Evolutionary conservation across 2,329 filamentous ascomycete genomes (phyloP).

Genomic region (Colletotrichum caudatum): DNA sequence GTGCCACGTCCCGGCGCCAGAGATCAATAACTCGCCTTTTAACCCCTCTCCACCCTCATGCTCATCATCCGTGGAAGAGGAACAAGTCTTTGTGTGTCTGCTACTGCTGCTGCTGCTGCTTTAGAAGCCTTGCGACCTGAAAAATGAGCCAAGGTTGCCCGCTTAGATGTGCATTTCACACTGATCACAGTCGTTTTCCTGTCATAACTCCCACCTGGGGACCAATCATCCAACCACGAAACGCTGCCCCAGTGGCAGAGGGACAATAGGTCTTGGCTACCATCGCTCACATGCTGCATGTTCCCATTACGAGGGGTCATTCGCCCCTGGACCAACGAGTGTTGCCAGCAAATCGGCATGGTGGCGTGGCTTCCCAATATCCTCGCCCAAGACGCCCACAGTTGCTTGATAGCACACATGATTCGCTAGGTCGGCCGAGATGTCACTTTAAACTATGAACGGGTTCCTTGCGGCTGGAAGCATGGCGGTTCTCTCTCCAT

Average conservation of each 20-base stretch:
- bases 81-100: background rate
- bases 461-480: background rate
- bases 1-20: background rate
- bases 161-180: slow-evolving; percentile 24
- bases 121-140: background rate
- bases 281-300: slow-evolving; percentile 36
- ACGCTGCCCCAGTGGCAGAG: background rate
- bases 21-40: background rate
- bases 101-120: background rate
- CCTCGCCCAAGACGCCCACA: background rate
- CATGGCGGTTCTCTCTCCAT: background rate
- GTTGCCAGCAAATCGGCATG: background rate
- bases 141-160: slow-evolving; percentile 20
- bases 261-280: slow-evolving; percentile 22
- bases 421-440: slow-evolving; percentile 33
- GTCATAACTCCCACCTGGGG: slow-evolving; percentile 8
- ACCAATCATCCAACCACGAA: slow-evolving; percentile 27
- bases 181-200: background rate
- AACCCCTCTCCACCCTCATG: background rate
- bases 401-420: background rate
- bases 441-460: slow-evolving; percentile 25
- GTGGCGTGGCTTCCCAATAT: slow-evolving; percentile 3
- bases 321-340: slow-evolving; percentile 1
- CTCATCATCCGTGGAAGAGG: background rate
- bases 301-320: slow-evolving; percentile 18